phyloP scores from a whole-genome alignment of 768 basidiomycete genomes.

The Psilocybe cyanescens region DNA sequence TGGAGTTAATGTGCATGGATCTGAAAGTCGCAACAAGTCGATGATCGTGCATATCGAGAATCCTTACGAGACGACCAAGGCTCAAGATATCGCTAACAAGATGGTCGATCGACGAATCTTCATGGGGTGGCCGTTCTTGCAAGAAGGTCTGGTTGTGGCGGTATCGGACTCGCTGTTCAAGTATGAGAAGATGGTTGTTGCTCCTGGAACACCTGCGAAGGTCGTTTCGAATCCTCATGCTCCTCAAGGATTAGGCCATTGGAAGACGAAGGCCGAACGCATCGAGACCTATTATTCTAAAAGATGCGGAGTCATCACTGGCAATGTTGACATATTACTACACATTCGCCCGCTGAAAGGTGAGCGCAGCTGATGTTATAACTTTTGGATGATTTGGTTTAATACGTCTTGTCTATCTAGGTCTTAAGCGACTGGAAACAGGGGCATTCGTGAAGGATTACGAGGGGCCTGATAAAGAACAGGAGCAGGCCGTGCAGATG shows the following conservation, averaged over 20 bases:
- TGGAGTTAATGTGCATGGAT: conserved; percentile 91
- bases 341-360: conserved; percentile 94
- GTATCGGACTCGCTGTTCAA: conserved; percentile 88
- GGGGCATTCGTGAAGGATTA: conserved; percentile 97
- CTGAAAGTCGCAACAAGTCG: conserved; percentile 90
- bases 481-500: conserved; percentile 88
- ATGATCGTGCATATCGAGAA: conserved; percentile 90
- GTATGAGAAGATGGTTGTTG: conserved; percentile 72
- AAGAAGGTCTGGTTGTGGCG: conserved; percentile 86
- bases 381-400: no score
- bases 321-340: conserved; percentile 76
- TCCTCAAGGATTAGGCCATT: conserved; percentile 66
- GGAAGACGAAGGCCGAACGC: conserved; percentile 81
- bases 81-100: conserved; percentile 72
- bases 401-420: conserved; percentile 39
- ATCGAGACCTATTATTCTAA: conserved; percentile 90
- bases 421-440: conserved; percentile 85
- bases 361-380: conserved; percentile 27
- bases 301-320: conserved; percentile 84
- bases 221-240: conserved; percentile 77
- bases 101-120: conserved; percentile 81
- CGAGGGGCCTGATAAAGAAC: conserved; percentile 79
- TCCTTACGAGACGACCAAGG: conserved; percentile 65
- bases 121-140: conserved; percentile 92
- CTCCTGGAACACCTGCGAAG: conserved; percentile 53